A percentile compares a stretch with the other conserved stretches of the same genome.
phyloP scores from a whole-genome alignment of 2,329 filamentous ascomycete species.

The Neopestalotiopsis clavispora region DNA sequence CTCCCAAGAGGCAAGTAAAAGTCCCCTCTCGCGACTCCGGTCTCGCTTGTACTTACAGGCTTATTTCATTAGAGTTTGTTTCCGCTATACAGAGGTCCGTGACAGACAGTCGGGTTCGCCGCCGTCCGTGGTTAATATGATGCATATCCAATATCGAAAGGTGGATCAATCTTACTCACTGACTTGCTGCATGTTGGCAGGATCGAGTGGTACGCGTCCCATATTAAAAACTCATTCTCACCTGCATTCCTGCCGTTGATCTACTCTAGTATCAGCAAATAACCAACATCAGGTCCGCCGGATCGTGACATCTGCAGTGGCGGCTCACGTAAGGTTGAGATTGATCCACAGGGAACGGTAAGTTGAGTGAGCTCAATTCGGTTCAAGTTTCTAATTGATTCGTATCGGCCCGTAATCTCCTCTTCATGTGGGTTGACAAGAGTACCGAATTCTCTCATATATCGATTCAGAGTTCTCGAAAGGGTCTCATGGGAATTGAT shows the following conservation, averaged over 20 bases:
- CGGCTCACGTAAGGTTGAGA: background rate
- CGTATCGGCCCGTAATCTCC: background rate
- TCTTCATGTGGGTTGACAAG: background rate
- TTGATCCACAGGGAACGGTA: background rate
- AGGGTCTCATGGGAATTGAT: too few relatives aligned
- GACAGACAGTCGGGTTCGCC: background rate
- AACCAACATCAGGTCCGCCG: background rate
- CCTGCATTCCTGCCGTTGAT: background rate
- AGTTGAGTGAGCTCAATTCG: background rate
- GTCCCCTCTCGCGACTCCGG: background rate
- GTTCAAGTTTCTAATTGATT: background rate
- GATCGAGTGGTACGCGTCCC: background rate
- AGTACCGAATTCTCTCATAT: background rate
- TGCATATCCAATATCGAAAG: background rate
- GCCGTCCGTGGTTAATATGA: background rate
- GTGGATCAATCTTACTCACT: background rate
- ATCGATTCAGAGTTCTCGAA: background rate
- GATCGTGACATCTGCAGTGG: background rate
- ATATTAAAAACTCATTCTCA: background rate
- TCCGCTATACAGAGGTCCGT: conserved; percentile 8
- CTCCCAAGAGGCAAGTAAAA: background rate
- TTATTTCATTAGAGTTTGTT: background rate
- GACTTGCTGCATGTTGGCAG: background rate
- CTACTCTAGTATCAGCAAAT: background rate
- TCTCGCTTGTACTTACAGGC: background rate